Evolutionary conservation across 75 land plant species (phyloP), one percentile per base, ranked within the genome.

Genomic region (Selaginella moellendorffii): DNA sequence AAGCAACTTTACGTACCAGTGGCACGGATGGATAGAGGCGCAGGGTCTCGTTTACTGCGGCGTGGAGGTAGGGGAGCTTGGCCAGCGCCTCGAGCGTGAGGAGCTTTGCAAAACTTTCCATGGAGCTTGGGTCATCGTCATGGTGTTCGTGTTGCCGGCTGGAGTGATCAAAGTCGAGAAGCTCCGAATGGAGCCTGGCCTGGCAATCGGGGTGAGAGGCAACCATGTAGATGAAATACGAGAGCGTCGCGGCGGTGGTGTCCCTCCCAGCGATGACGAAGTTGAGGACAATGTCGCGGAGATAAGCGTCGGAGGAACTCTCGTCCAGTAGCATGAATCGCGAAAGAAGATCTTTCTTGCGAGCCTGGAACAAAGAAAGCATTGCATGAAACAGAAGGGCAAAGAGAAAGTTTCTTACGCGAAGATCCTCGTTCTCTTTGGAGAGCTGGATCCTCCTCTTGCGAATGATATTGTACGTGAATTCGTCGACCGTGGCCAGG

Each of bases 191-290:
- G 46, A 36, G 5, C 14, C 14, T 36, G 5, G 5, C 14, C 5
- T 5, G 10, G 14, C 46, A 36, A 36, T 36, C 5, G 5, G 46
- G 46, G 14, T 36, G 46, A 5, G 46, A 36, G 46, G 46, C 46
- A 36, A 36, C 46, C 46, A 36, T 36, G 46, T 36, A 36, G 5
- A 78, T 22, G 63, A 85, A 82, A 88, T 85, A 88, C 22, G 84
- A 74, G 17, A 88, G 67, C 25, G 95, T 88, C n/a, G 83, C 86
- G 1, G 95, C 84, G 0, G 97, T 82, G 0, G 97, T 86, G 71
- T 86, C 97, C 36, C 90, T 68, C 27, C 97, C 97, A 0, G 97
- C 97, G 2, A 90, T 71, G 28, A 90, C 84, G 73, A 90, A 86
- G 31, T 87, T 90, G 1, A 90, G 80, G 61, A 90, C 85, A n/a